Base-by-base conservation (phyloP, 140 eudicot genomes). In the Artemisia princeps region DNA sequence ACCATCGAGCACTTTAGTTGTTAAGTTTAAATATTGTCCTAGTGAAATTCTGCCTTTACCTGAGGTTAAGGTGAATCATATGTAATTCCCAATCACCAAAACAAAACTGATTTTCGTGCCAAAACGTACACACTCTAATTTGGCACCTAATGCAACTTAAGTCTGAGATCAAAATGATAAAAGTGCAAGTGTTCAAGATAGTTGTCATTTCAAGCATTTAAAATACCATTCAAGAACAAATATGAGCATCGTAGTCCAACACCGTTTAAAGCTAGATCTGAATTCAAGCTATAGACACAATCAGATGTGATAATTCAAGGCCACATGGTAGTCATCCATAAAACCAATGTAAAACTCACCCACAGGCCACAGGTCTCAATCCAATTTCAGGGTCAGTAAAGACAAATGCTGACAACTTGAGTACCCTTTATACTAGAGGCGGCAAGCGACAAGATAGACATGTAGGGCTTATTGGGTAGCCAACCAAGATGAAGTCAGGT, bases 81-180 rank as follows among this genome's bases (percentile, higher is more conserved):
- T 14, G 56, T 14, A 1, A 33, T 4, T 33, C 42, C 1, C 42
- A 33, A 4, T 33, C 42, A 4, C 42, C 6, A 33, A 33, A 33
- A 33, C 24, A 19, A 12, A 4, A 26, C 1, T 8, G 10, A 13
- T 14, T 23, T 57, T 57, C 44, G 26, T 23, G 60, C 23, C 60
- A 55, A 65, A 26, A 33, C 1, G n/a, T 19, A 23, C n/a, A 26
- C 46, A 42, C 65, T 55, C 9, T 2, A 15, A 42, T 42, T 42
- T 56, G 45, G 14, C 42, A 68, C 50, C 55, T 40, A 33, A 56
- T 5, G 19, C 73, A 55, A 55, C 63, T 60, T 57, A 10, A 56
- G 59, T 48, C 60, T 70, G 50, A 17, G 33, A 56, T 8, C 30
- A 11, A 14, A 14, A 24, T 60, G 45, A 42, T n/a, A 55, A 10